Evolutionary conservation across 805 yeast species (phyloP).

Genomic region (Komagataella populi): DNA sequence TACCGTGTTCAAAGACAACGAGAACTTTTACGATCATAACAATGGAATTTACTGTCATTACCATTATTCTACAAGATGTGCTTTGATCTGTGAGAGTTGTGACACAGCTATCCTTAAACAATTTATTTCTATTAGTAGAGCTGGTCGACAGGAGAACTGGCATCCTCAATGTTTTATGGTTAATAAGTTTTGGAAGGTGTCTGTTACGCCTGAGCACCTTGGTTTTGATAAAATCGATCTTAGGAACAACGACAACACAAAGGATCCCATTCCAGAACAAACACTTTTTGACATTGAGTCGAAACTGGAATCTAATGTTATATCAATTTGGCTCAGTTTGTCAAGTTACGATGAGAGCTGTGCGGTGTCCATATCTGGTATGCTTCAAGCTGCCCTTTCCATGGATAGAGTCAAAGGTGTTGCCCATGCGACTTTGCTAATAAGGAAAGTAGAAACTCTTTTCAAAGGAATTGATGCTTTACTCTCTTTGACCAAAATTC

Average conservation of each 20-base stretch:
- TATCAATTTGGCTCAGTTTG: constrained; percentile 72
- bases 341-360: constrained; percentile 85
- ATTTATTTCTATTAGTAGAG: constrained; percentile 82
- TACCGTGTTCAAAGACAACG: constrained; percentile 71
- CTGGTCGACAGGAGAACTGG: constrained; percentile 93
- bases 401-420: constrained; percentile 60
- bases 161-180: constrained; percentile 99
- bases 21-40: constrained; percentile 82
- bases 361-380: constrained; percentile 80
- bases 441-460: constrained; percentile 60
- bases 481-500: constrained; percentile 13
- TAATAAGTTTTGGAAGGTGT: constrained; percentile 91
- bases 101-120: constrained; percentile 83
- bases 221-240: constrained; percentile 18
- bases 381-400: constrained; percentile 74
- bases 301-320: constrained; percentile 41
- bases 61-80: constrained; percentile 78
- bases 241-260: constrained; percentile 1
- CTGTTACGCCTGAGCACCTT: constrained; percentile 48
- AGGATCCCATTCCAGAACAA: constrained; percentile 21
- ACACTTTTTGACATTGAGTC: constrained; percentile 41
- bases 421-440: constrained; percentile 54
- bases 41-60: constrained; percentile 78
- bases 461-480: constrained; percentile 62
- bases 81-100: constrained; percentile 90